These are phyloP conservation scores for Hawksworthiomyces lignivorus DNA, from an alignment of 2,329 filamentous ascomycete species.

Conservation along the genomic window DNA sequence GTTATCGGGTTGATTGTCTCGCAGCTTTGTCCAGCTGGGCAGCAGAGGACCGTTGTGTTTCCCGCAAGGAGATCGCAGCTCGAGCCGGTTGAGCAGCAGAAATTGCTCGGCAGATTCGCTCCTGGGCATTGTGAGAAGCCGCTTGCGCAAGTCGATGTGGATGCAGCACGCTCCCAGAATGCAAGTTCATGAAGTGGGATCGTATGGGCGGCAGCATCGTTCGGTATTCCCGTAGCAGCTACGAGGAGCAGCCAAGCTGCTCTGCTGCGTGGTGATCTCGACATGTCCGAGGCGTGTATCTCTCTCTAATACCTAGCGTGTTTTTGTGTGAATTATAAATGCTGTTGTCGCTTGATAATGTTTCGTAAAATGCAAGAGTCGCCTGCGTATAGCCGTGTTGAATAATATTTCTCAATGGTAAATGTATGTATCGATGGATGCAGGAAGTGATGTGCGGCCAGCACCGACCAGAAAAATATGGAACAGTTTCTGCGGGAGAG, in stretches of 20 bases:
- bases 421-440: no score
- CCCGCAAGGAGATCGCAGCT: slow-evolving; percentile 55
- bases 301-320: no score
- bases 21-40: slow-evolving; percentile 52
- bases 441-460: slow-evolving; percentile 3
- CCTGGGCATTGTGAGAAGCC: slow-evolving; percentile 45
- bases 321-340: no score
- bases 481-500: slow-evolving; percentile 5
- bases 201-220: slow-evolving; percentile 25
- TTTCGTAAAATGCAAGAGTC: no score
- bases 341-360: no score
- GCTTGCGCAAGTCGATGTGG: slow-evolving; percentile 15
- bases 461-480: slow-evolving; percentile 5
- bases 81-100: slow-evolving; percentile 54
- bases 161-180: slow-evolving; percentile 3
- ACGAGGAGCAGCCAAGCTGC: slow-evolving; percentile 27
- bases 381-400: no score
- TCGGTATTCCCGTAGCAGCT: slow-evolving; percentile 19
- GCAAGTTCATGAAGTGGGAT: slow-evolving; percentile 20
- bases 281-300: slow-evolving; percentile 3
- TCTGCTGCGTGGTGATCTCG: slow-evolving; percentile 19
- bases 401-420: no score
- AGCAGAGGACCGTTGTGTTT: slow-evolving; percentile 64
- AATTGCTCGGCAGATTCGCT: slow-evolving; percentile 49
- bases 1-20: slow-evolving; percentile 53